Conservation (phyloP, 129 eudicot genomes). For the Lactuca saligna region DNA sequence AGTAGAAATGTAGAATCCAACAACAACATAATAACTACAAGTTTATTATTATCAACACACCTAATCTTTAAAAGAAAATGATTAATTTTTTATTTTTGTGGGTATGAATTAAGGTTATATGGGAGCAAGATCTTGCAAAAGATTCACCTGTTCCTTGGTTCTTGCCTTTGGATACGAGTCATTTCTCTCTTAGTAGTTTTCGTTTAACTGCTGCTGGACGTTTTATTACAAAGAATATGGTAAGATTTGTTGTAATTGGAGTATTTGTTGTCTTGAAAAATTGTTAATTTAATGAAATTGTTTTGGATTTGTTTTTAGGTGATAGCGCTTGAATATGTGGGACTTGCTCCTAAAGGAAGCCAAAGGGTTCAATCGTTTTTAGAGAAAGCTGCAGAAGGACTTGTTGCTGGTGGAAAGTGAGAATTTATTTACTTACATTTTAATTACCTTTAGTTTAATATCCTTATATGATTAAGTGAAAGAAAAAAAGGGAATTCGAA, state of each 20-base stretch:
- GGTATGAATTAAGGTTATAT: slow-evolving; percentile 47
- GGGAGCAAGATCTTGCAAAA: slow-evolving; percentile 71
- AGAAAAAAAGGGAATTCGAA: too few relatives aligned
- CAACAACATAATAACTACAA: neutral
- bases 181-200: slow-evolving; percentile 68
- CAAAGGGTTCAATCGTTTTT: slow-evolving; percentile 90
- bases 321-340: slow-evolving; percentile 58
- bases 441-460: neutral
- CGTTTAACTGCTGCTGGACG: slow-evolving; percentile 91
- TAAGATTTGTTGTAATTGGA: slow-evolving; percentile 19
- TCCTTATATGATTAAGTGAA: neutral
- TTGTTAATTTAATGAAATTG: neutral
- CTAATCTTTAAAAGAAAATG: neutral
- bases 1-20: slow-evolving; percentile 2
- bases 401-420: slow-evolving; percentile 94
- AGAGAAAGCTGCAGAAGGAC: slow-evolving; percentile 97
- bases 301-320: slow-evolving; percentile 45
- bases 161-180: slow-evolving; percentile 73
- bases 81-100: neutral
- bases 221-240: slow-evolving; percentile 80
- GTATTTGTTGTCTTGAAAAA: neutral
- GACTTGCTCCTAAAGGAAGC: slow-evolving; percentile 94
- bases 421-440: slow-evolving; percentile 18
- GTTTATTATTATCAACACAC: neutral
- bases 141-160: slow-evolving; percentile 82